phyloP scores from a whole-genome alignment of 2,329 filamentous ascomycete species.

The Cladosporium sp. region DNA sequence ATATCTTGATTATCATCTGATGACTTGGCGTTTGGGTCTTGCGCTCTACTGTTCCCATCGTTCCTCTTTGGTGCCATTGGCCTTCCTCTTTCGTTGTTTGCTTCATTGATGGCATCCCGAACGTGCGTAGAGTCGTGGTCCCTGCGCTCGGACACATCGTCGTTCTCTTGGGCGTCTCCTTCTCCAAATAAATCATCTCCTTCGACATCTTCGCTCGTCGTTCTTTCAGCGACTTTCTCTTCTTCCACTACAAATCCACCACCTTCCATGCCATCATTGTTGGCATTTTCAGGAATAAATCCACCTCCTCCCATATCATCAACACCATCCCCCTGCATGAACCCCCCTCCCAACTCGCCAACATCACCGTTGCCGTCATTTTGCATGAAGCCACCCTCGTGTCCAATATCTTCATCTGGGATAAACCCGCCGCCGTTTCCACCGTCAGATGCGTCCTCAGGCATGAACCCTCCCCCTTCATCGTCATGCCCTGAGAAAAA shows the following conservation, averaged over 20 bases:
- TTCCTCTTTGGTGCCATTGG: too few species aligned
- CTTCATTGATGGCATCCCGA: too few species aligned
- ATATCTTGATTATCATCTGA: not conserved
- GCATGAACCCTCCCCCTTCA: constrained; percentile 13
- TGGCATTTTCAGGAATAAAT: constrained; percentile 12
- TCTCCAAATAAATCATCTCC: not conserved
- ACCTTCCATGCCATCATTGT: constrained; percentile 1
- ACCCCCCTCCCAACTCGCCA: constrained; percentile 23
- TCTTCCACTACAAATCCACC: not conserved
- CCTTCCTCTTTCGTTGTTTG: too few species aligned
- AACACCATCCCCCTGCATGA: constrained; percentile 25
- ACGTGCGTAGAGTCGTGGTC: not conserved
- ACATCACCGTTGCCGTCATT: constrained; percentile 19
- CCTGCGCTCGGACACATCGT: too few species aligned
- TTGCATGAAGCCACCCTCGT: constrained; percentile 9
- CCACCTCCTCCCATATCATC: constrained; percentile 15
- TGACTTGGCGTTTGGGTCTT: too few species aligned
- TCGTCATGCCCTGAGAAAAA: constrained; percentile 10
- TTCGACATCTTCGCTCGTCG: not conserved
- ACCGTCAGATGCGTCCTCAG: not conserved
- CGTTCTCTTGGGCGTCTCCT: not conserved
- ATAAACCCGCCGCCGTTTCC: not conserved
- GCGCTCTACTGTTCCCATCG: too few species aligned
- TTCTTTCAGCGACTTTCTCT: not conserved
- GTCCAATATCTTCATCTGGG: not conserved